A percentile compares a stretch with the other conserved stretches of the same genome.
phyloP scores from a whole-genome alignment of 179 eudicot species.

The Dionaea muscipula region DNA sequence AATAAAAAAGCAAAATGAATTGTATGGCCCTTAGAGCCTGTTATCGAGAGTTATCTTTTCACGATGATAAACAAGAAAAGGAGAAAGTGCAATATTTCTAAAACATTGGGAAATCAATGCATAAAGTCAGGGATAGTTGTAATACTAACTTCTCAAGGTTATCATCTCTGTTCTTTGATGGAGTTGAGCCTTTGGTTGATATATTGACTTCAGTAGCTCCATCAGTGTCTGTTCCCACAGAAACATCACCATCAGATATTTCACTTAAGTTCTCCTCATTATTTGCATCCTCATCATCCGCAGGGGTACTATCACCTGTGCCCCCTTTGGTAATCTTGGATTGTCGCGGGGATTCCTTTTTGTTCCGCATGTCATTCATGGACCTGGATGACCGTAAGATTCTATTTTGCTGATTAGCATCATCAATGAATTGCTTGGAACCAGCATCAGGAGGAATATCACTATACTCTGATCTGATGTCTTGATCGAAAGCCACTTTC shows the following conservation, averaged over 20 bases:
- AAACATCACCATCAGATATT: slow-evolving; percentile 33
- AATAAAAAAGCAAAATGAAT: no score
- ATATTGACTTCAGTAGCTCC: slow-evolving; percentile 20
- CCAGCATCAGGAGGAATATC: slow-evolving; percentile 20
- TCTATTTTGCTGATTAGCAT: slow-evolving; percentile 7
- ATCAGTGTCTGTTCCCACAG: slow-evolving; percentile 45
- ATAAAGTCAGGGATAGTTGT: not conserved
- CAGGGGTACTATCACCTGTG: slow-evolving; percentile 12
- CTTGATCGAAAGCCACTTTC: slow-evolving; percentile 26
- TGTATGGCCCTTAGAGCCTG: no score
- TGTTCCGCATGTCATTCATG: slow-evolving; percentile 19
- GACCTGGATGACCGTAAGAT: slow-evolving; percentile 23
- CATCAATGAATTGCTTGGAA: slow-evolving; percentile 9
- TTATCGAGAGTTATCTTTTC: no score
- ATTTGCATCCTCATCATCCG: slow-evolving; percentile 25
- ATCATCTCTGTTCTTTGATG: slow-evolving; percentile 15
- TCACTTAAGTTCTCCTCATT: slow-evolving; percentile 32
- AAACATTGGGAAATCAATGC: no score
- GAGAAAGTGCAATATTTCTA: no score
- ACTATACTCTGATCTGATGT: slow-evolving; percentile 18
- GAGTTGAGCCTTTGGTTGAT: slow-evolving; percentile 20
- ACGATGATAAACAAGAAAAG: no score
- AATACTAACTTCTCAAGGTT: slow-evolving; percentile 35
- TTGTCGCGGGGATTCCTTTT: slow-evolving; percentile 14
- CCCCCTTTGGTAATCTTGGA: slow-evolving; percentile 16